Conservation (phyloP, 768 basidiomycete species). For the Suillus hirtellus region DNA sequence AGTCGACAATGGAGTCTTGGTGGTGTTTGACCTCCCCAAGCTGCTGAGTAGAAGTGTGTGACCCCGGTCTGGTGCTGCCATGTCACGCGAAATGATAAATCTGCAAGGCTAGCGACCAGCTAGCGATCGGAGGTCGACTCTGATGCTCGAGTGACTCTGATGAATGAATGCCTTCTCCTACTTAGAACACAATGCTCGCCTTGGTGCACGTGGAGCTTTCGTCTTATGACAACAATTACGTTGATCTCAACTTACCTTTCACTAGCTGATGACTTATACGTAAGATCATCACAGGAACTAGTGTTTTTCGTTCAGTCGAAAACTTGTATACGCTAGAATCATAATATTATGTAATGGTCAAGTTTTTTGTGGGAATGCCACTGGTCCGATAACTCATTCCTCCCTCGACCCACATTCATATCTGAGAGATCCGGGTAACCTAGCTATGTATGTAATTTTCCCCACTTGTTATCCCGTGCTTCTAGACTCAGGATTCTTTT, state of each 20-base stretch:
- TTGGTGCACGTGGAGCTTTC: neutral
- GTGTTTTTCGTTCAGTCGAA: neutral
- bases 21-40: conserved; percentile 22
- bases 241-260: neutral
- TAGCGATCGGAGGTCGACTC: too few relatives aligned
- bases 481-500: neutral
- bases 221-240: neutral
- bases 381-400: neutral
- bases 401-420: conserved; percentile 3
- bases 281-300: neutral
- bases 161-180: neutral
- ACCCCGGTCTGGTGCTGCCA: conserved; percentile 18
- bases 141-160: neutral
- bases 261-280: neutral
- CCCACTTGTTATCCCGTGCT: neutral
- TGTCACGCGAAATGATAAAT: conserved; percentile 3
- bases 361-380: neutral
- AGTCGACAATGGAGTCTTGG: conserved; percentile 19
- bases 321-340: neutral
- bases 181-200: neutral
- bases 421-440: neutral
- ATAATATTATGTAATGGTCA: neutral
- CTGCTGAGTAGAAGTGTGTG: conserved; percentile 28
- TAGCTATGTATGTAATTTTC: neutral
- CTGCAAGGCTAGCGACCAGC: neutral